A percentile compares a stretch with the other conserved stretches of the same genome.
Evolutionary conservation across 352 stramenopile genomes (phyloP).

Genomic region (Pythium sp.): DNA sequence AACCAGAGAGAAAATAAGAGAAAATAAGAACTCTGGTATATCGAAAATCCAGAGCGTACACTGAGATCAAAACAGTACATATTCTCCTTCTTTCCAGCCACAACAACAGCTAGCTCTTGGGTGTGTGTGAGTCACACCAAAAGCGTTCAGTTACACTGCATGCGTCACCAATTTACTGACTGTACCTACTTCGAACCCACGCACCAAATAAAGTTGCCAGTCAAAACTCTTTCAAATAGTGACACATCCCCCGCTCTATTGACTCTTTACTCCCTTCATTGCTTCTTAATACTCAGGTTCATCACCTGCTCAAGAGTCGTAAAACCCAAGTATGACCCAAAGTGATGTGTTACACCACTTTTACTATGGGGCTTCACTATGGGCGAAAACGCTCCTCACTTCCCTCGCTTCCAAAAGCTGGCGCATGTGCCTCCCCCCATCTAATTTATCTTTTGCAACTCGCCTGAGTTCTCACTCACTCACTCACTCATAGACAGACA

Average conservation of each 20-base stretch:
- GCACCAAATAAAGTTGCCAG: too few relatives aligned
- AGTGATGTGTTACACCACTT: too few relatives aligned
- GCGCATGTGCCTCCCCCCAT: neutral
- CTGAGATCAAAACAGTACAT: neutral
- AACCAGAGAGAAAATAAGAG: neutral
- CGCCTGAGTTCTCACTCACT: slow-evolving; percentile 17
- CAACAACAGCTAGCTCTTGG: neutral
- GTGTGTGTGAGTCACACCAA: neutral
- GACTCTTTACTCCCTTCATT: neutral
- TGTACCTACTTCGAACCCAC: neutral
- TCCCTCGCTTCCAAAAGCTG: neutral
- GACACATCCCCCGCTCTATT: neutral
- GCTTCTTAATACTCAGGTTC: neutral
- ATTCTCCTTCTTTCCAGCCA: neutral
- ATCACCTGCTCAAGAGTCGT: neutral
- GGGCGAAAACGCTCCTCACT: neutral
- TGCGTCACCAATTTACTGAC: neutral
- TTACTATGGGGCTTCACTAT: too few relatives aligned
- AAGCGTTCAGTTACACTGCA: neutral
- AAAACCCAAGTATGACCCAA: neutral
- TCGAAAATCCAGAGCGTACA: neutral
- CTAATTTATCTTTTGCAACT: slow-evolving; percentile 9
- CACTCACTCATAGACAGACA: neutral
- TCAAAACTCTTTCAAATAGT: neutral
- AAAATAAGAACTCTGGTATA: neutral